A percentile compares a stretch with the other conserved stretches of the same genome.
Conservation (phyloP, 2,329 filamentous ascomycete genomes). For the Aspergillus sp. region DNA sequence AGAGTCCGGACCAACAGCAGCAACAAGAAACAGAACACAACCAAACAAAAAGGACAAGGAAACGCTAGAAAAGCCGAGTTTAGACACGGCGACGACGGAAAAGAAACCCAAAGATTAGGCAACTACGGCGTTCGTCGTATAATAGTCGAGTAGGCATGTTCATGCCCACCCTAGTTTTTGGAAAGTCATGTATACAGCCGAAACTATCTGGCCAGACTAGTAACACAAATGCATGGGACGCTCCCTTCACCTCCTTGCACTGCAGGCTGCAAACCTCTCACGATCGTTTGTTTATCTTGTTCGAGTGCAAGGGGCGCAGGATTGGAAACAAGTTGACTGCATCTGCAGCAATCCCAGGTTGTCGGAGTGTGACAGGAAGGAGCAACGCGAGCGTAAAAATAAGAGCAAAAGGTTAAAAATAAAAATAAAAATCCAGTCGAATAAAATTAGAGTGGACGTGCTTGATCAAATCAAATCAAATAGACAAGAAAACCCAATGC, state of each 20-base stretch:
- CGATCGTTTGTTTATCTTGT: slow-evolving; percentile 8
- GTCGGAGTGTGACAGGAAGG: background rate
- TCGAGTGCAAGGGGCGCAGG: slow-evolving; percentile 19
- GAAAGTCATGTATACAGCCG: background rate
- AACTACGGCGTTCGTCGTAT: background rate
- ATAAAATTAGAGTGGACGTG: too few species aligned
- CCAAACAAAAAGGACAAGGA: background rate
- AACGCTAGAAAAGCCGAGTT: background rate
- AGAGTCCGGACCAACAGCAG: background rate
- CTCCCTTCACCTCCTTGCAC: background rate
- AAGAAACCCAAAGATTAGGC: background rate
- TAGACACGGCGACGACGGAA: background rate
- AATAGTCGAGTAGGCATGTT: background rate
- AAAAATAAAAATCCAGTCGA: background rate
- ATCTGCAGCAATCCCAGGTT: slow-evolving; percentile 9
- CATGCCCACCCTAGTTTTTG: background rate
- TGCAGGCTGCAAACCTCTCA: background rate
- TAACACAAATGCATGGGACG: slow-evolving; percentile 6
- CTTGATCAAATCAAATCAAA: background rate
- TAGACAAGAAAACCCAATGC: background rate
- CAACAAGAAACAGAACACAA: background rate
- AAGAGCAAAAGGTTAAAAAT: background rate
- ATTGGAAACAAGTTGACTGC: slow-evolving; percentile 12
- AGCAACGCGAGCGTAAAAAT: background rate
- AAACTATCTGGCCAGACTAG: slow-evolving; percentile 1